These are phyloP conservation scores for Hyphopichia burtonii DNA, from an alignment of 1,139 yeast genomes.

Conservation along the genomic window DNA sequence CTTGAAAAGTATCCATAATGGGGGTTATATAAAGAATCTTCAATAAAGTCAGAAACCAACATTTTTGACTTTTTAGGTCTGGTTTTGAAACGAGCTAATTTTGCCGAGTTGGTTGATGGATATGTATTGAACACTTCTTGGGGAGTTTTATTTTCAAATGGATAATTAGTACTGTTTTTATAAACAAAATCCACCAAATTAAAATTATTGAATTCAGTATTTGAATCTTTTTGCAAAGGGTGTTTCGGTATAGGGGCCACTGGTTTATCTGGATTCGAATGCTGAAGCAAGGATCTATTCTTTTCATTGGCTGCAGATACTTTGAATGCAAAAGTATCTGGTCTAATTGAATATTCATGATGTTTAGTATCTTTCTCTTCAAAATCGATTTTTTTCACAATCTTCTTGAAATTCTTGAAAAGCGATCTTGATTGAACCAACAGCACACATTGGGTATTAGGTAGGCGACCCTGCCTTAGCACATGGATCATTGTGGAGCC, in stretches of 20 bases:
- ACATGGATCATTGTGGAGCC: neutral
- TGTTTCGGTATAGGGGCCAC: constrained; percentile 11
- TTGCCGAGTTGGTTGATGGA: constrained; percentile 43
- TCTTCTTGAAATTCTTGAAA: constrained; percentile 21
- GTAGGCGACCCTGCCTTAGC: neutral
- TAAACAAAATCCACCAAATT: constrained; percentile 40
- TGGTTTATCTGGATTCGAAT: neutral
- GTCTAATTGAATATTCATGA: constrained; percentile 49
- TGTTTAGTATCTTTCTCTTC: constrained; percentile 27
- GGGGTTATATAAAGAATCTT: constrained; percentile 81
- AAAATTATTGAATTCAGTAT: constrained; percentile 13
- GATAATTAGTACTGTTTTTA: constrained; percentile 45
- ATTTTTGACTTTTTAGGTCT: constrained; percentile 68
- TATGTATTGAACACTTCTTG: constrained; percentile 40
- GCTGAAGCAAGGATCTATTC: constrained; percentile 12
- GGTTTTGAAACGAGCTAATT: constrained; percentile 40
- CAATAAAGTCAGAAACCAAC: constrained; percentile 77
- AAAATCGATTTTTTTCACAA: constrained; percentile 16
- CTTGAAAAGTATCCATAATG: constrained; percentile 78
- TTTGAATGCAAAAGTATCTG: constrained; percentile 49
- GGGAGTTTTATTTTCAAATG: constrained; percentile 38
- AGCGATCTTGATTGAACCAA: constrained; percentile 8
- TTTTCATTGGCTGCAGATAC: constrained; percentile 29
- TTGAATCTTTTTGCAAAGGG: constrained; percentile 28
- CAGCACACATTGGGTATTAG: neutral